A percentile compares a stretch with the other conserved stretches of the same genome.
These are phyloP conservation scores for Mycena latifolia DNA, from an alignment of 768 basidiomycete species.

Conservation along the genomic window DNA sequence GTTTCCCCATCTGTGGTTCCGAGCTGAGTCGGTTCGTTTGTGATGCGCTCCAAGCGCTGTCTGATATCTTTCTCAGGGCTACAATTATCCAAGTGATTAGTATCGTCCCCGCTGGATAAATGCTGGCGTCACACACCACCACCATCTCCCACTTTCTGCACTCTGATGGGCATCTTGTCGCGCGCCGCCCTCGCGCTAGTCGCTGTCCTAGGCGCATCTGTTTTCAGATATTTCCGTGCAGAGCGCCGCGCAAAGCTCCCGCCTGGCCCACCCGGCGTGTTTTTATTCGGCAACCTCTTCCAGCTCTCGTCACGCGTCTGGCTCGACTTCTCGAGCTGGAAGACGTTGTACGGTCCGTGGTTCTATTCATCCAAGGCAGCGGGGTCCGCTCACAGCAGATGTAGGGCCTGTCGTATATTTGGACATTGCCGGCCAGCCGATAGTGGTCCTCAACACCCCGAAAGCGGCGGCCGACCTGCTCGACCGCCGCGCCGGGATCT, in stretches of 20 bases:
- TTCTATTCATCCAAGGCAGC: neutral
- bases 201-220: neutral
- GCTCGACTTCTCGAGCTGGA: conserved; percentile 35
- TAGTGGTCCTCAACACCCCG: conserved; percentile 49
- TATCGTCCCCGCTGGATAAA: too few relatives aligned
- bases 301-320: conserved; percentile 32
- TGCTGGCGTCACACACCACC: too few relatives aligned
- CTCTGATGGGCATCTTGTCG: too few relatives aligned
- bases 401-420: conserved; percentile 45
- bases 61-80: too few relatives aligned
- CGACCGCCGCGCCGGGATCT: conserved; percentile 45
- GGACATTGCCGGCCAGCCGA: conserved; percentile 51
- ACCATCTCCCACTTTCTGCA: too few relatives aligned
- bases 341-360: conserved; percentile 28
- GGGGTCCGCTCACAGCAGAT: too few relatives aligned
- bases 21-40: too few relatives aligned
- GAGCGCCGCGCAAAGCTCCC: conserved; percentile 19
- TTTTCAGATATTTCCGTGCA: neutral
- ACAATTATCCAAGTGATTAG: too few relatives aligned
- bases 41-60: too few relatives aligned
- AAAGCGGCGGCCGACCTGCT: conserved; percentile 49
- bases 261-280: conserved; percentile 37
- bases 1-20: too few relatives aligned
- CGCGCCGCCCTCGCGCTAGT: conserved; percentile 3
- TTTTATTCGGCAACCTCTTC: conserved; percentile 38